Evolutionary conservation across 78 protist species (phyloP).

Genomic region (Polysphondylium violaceum): DNA sequence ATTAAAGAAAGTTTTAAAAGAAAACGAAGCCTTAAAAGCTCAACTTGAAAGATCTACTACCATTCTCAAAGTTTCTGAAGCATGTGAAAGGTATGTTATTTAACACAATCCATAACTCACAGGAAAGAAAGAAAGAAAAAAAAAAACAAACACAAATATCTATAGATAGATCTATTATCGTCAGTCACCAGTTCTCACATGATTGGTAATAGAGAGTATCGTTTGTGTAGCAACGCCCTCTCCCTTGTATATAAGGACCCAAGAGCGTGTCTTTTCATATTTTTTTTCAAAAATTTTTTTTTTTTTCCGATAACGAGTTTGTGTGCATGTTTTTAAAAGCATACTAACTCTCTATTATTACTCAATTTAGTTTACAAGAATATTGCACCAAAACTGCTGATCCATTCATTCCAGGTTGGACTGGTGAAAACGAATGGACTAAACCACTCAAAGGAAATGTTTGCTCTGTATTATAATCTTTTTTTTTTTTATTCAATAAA

Average conservation of each 20-base stretch:
- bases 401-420: conserved; percentile 79
- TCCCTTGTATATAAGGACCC: background rate
- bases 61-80: conserved; percentile 66
- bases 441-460: conserved; percentile 72
- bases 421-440: conserved; percentile 79
- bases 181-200: too few species aligned
- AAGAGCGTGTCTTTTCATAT: background rate
- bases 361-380: conserved; percentile 41
- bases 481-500: background rate
- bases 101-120: background rate
- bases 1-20: conserved; percentile 70
- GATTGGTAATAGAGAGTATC: too few species aligned
- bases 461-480: conserved; percentile 50
- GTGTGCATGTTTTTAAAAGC: conserved; percentile 56
- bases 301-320: background rate
- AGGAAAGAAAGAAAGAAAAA: background rate
- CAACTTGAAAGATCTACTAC: conserved; percentile 68
- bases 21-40: conserved; percentile 57
- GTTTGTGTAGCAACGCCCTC: background rate
- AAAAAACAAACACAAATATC: background rate
- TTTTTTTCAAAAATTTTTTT: background rate
- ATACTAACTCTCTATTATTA: conserved; percentile 1
- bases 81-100: conserved; percentile 49
- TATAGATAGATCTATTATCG: too few species aligned
- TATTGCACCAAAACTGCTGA: conserved; percentile 63